Conservation (phyloP, 345 rosid genomes). For the Brassica carinata region DNA sequence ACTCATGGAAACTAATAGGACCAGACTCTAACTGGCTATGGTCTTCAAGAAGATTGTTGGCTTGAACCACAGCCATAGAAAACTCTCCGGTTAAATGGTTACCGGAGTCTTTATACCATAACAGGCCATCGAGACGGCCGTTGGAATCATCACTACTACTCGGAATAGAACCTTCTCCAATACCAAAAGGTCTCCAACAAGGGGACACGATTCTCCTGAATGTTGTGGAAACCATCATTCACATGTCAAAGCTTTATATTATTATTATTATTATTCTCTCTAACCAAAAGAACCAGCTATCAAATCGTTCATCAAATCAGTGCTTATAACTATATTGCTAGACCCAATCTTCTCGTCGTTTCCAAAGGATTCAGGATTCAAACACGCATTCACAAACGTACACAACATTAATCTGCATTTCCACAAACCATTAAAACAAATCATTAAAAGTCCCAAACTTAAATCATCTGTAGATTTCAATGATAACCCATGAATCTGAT, state of each 20-base stretch:
- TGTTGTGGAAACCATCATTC: slow-evolving; percentile 76
- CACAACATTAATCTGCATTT: slow-evolving; percentile 78
- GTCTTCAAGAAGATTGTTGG: slow-evolving; percentile 78
- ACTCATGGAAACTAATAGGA: slow-evolving; percentile 67
- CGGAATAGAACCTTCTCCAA: slow-evolving; percentile 62
- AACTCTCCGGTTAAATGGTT: slow-evolving; percentile 72
- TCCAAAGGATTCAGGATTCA: slow-evolving; percentile 58
- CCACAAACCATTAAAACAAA: not conserved
- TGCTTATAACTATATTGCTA: slow-evolving; percentile 40
- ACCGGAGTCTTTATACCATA: slow-evolving; percentile 89
- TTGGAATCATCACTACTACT: slow-evolving; percentile 55
- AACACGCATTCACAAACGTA: slow-evolving; percentile 54
- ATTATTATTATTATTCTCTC: slow-evolving; percentile 7
- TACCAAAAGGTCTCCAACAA: slow-evolving; percentile 86
- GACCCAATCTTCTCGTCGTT: slow-evolving; percentile 48
- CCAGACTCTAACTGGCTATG: slow-evolving; percentile 95
- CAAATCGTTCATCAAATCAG: slow-evolving; percentile 52
- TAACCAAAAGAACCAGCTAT: slow-evolving; percentile 76
- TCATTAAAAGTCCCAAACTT: slow-evolving; percentile 5
- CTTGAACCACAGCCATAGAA: slow-evolving; percentile 97
- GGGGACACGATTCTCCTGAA: slow-evolving; percentile 74
- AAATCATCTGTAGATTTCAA: slow-evolving; percentile 20
- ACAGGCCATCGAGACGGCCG: slow-evolving; percentile 72
- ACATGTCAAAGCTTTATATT: slow-evolving; percentile 45
- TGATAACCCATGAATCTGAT: slow-evolving; percentile 3